Evolutionary conservation across 2,329 filamentous ascomycete species (phyloP).

Genomic region (Ophiocordyceps camponoti-rufipedis): DNA sequence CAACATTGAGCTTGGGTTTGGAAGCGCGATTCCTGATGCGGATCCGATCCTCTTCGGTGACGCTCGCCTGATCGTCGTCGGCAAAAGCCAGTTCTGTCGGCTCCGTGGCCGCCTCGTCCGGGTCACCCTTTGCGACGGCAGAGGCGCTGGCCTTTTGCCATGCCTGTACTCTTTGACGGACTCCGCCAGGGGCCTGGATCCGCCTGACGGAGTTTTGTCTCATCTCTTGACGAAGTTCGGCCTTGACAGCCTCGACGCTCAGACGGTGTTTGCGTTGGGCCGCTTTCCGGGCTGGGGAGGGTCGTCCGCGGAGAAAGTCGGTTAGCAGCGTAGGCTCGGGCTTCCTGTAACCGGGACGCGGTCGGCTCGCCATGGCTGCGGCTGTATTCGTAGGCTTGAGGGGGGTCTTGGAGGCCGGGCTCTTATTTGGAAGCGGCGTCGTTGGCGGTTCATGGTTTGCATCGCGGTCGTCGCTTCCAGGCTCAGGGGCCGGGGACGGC

Average conservation of each 20-base stretch:
- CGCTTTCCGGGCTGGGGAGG: slow-evolving; percentile 33
- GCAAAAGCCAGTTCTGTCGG: slow-evolving; percentile 43
- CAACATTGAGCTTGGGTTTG: slow-evolving; percentile 15
- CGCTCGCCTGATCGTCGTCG: slow-evolving; percentile 36
- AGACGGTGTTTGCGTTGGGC: slow-evolving; percentile 34
- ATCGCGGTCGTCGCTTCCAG: neutral
- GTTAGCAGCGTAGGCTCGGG: slow-evolving; percentile 27
- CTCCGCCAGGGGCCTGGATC: slow-evolving; percentile 45
- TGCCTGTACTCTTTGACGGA: slow-evolving; percentile 60
- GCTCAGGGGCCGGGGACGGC: neutral
- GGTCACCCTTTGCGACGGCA: slow-evolving; percentile 34
- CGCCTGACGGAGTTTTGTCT: slow-evolving; percentile 37
- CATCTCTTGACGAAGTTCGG: slow-evolving; percentile 32
- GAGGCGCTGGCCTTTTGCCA: slow-evolving; percentile 70
- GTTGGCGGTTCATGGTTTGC: slow-evolving; percentile 1
- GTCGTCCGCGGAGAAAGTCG: slow-evolving; percentile 40
- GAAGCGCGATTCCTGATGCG: slow-evolving; percentile 36
- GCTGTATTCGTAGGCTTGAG: slow-evolving; percentile 28
- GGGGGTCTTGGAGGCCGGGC: slow-evolving; percentile 6
- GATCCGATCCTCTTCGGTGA: slow-evolving; percentile 41
- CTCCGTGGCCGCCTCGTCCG: slow-evolving; percentile 33
- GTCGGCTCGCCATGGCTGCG: slow-evolving; percentile 13
- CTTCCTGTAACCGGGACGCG: slow-evolving; percentile 20
- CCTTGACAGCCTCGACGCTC: slow-evolving; percentile 41
- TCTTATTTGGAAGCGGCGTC: slow-evolving; percentile 3